Evolutionary conservation across 306 rosid species (phyloP).

Genomic region (Medicago ruthenica): DNA sequence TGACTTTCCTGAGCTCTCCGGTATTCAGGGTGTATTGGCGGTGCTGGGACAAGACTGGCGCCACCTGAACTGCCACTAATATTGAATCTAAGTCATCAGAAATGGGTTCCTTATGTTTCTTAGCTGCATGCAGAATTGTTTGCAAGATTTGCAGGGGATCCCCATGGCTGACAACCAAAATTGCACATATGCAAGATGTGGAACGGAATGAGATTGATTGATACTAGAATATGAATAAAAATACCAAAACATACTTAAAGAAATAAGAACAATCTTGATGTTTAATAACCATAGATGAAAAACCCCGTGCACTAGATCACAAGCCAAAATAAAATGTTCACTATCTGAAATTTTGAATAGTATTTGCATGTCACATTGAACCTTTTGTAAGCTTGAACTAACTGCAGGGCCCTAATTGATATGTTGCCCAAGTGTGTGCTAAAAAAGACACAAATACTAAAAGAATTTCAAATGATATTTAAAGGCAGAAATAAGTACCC

Average conservation of each 20-base stretch:
- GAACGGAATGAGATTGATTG: slow-evolving; percentile 5
- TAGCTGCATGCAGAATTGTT: slow-evolving; percentile 64
- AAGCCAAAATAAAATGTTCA: not conserved
- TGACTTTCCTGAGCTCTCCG: no score
- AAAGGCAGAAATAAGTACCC: slow-evolving; percentile 56
- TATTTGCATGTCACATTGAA: slow-evolving; percentile 17
- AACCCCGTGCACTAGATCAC: not conserved
- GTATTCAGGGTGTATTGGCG: no score
- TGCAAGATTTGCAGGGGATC: slow-evolving; percentile 88
- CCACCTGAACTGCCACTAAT: slow-evolving; percentile 58
- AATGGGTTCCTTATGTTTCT: slow-evolving; percentile 47
- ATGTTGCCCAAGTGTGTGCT: not conserved
- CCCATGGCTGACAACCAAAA: slow-evolving; percentile 90
- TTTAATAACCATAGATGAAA: no score
- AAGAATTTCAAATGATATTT: not conserved
- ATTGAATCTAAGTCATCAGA: slow-evolving; percentile 51
- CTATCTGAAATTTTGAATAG: not conserved
- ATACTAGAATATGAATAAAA: no score
- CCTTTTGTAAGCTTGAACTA: slow-evolving; percentile 2
- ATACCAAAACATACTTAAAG: no score
- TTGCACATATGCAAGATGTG: slow-evolving; percentile 56
- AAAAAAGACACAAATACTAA: slow-evolving; percentile 5
- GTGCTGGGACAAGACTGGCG: no score
- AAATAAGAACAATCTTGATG: no score
- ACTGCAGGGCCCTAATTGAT: not conserved